phyloP scores from a whole-genome alignment of 352 stramenopile species.

The Pythium dissimile region DNA sequence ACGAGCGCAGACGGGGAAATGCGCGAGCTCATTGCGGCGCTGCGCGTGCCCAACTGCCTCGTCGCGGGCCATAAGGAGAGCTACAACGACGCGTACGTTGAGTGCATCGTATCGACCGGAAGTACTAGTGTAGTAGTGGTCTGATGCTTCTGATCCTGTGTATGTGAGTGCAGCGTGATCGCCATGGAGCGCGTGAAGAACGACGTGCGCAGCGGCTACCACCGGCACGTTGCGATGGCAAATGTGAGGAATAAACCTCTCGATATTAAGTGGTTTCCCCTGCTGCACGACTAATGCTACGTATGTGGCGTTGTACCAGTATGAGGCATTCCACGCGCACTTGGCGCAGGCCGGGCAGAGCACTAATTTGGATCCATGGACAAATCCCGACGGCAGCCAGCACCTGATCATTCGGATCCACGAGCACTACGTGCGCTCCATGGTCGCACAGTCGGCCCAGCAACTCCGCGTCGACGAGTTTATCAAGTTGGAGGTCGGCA shows the following conservation, averaged over 20 bases:
- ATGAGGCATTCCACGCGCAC: conserved; percentile 44
- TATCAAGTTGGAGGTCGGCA: conserved; percentile 35
- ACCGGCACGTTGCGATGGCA: conserved; percentile 39
- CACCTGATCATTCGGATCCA: conserved; percentile 36
- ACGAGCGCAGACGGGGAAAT: conserved; percentile 2
- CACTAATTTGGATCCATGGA: conserved; percentile 47
- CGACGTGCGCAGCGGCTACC: conserved; percentile 54
- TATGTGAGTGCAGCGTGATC: conserved; percentile 37
- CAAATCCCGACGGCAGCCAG: conserved; percentile 22
- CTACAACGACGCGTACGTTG: conserved; percentile 16
- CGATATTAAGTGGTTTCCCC: no score
- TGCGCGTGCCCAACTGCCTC: conserved; percentile 9
- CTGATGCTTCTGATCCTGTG: no score
- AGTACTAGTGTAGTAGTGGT: no score
- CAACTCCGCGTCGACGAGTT: conserved; percentile 42
- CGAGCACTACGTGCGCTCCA: conserved; percentile 41
- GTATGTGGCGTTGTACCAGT: conserved; percentile 23
- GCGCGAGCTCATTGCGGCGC: conserved; percentile 1
- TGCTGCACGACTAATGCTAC: background rate
- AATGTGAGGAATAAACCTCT: conserved; percentile 37
- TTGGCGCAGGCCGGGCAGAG: conserved; percentile 34
- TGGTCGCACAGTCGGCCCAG: conserved; percentile 33
- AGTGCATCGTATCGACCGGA: no score
- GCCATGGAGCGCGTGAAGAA: conserved; percentile 64
- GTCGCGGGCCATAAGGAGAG: conserved; percentile 8